A percentile compares a stretch with the other conserved stretches of the same genome.
Conservation (phyloP, 129 eudicot species). For the Mikania micrantha region DNA sequence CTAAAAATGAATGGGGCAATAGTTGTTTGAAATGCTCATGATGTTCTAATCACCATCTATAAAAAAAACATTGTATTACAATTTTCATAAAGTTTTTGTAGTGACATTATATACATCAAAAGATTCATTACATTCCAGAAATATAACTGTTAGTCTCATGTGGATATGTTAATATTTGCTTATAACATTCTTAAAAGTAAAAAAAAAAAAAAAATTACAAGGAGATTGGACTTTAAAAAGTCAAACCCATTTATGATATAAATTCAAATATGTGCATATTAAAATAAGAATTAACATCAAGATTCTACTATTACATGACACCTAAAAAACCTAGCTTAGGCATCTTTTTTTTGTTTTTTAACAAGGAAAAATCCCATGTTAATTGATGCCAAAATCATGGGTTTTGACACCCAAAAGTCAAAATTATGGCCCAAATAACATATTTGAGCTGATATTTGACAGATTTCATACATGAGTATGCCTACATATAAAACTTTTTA, state of each 20-base stretch:
- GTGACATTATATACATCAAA: too few relatives aligned
- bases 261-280: not conserved
- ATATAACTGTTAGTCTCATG: too few relatives aligned
- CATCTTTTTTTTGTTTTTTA: not conserved
- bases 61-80: not conserved
- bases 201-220: too few relatives aligned
- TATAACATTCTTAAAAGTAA: too few relatives aligned
- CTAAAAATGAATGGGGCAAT: not conserved
- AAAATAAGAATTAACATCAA: not conserved
- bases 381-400: not conserved
- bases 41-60: not conserved
- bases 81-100: not conserved
- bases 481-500: not conserved
- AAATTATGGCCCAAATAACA: too few relatives aligned
- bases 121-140: too few relatives aligned
- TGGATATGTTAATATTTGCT: too few relatives aligned
- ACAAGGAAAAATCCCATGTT: constrained; percentile 6
- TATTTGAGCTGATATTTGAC: too few relatives aligned
- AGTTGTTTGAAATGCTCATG: not conserved
- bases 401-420: not conserved
- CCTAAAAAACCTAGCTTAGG: not conserved
- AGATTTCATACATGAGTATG: not conserved
- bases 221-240: not conserved
- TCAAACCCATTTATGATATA: not conserved
- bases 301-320: not conserved